Conservation (phyloP, 495 filamentous ascomycete genomes). For the Penicillium lividum region DNA sequence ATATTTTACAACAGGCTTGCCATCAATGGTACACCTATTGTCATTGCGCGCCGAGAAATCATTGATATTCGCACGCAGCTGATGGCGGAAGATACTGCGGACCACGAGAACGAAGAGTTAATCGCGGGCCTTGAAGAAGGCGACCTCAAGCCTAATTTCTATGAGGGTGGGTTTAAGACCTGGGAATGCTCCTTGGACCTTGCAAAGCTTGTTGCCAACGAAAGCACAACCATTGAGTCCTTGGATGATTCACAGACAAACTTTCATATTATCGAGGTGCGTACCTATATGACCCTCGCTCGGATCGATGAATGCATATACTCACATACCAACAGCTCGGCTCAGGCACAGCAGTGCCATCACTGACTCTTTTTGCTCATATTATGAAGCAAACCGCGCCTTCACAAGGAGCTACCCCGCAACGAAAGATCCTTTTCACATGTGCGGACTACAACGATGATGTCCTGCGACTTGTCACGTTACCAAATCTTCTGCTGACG, state of each 20-base stretch:
- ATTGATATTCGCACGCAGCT: constrained; percentile 93
- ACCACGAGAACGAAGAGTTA: constrained; percentile 44
- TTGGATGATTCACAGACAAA: constrained; percentile 34
- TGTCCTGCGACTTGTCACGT: constrained; percentile 81
- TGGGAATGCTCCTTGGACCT: constrained; percentile 96
- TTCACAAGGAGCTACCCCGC: constrained; percentile 13
- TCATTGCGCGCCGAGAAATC: constrained; percentile 79
- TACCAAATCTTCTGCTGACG: constrained; percentile 83
- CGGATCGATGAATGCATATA: not conserved
- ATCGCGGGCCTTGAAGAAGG: constrained; percentile 68
- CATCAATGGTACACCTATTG: constrained; percentile 48
- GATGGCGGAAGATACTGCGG: constrained; percentile 76
- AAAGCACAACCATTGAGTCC: constrained; percentile 17
- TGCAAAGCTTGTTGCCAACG: constrained; percentile 56
- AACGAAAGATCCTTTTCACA: constrained; percentile 57
- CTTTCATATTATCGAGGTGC: constrained; percentile 73
- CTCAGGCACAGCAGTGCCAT: constrained; percentile 86
- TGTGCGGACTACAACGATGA: constrained; percentile 88
- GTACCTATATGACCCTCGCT: not conserved
- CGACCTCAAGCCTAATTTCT: constrained; percentile 86
- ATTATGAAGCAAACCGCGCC: constrained; percentile 49
- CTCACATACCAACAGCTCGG: constrained; percentile 61
- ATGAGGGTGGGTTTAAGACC: constrained; percentile 98
- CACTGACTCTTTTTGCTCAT: constrained; percentile 72
- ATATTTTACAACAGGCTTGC: constrained; percentile 69